Conservation (phyloP, 2,329 filamentous ascomycete species). For the Pezizomycotina sp. region DNA sequence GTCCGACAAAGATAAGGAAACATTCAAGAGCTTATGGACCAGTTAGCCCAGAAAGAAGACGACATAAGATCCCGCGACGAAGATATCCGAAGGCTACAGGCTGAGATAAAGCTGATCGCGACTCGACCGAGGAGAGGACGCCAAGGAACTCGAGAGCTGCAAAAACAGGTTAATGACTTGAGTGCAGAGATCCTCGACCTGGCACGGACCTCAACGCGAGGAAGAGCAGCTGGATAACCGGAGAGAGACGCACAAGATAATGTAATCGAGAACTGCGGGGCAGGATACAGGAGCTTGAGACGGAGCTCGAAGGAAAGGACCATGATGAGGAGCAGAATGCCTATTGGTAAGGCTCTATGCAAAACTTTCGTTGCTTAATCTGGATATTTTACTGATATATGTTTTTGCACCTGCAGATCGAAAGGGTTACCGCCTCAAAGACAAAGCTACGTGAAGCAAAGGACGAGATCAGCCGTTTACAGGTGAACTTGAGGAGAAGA, state of each 20-base stretch:
- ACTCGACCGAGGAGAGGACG: constrained; percentile 26
- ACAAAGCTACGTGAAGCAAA: too few relatives aligned
- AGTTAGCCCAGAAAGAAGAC: constrained; percentile 40
- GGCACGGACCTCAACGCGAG: constrained; percentile 59
- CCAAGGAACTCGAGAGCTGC: constrained; percentile 35
- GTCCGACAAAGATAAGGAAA: constrained; percentile 39
- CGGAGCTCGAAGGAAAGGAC: constrained; percentile 26
- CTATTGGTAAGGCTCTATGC: neutral
- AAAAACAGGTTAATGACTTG: constrained; percentile 58
- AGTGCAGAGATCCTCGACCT: constrained; percentile 61
- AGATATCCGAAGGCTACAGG: constrained; percentile 44
- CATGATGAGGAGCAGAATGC: constrained; percentile 21
- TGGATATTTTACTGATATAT: neutral
- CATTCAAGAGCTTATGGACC: constrained; percentile 41
- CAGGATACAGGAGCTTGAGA: constrained; percentile 40
- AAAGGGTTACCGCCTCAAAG: neutral
- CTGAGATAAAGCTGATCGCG: constrained; percentile 40
- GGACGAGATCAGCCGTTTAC: constrained; percentile 9
- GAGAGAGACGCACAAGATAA: constrained; percentile 29
- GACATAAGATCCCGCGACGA: constrained; percentile 29
- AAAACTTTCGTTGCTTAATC: neutral
- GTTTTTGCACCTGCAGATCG: neutral
- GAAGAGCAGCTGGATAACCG: constrained; percentile 51
- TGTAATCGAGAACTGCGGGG: constrained; percentile 40
- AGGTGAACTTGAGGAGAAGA: constrained; percentile 11